Evolutionary conservation across 441 rosid species (phyloP).

Genomic region (Arabidopsis lyrata): DNA sequence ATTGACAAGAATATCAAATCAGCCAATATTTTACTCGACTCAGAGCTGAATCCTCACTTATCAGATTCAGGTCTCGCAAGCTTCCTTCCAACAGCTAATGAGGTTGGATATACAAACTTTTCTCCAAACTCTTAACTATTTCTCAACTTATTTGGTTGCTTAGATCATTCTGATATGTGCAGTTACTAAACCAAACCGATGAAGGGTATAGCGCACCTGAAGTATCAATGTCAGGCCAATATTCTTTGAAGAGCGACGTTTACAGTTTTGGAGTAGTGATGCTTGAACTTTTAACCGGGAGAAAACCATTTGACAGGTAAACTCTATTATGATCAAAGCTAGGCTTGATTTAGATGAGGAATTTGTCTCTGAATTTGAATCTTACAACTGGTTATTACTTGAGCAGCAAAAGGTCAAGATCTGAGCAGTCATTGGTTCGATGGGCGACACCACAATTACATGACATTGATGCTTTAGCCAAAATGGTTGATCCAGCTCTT

Average conservation of each 20-base stretch:
- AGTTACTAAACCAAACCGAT: conserved; percentile 74
- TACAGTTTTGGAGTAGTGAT: conserved; percentile 97
- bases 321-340: conserved; percentile 4
- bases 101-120: conserved; percentile 50
- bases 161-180: conserved; percentile 37
- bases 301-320: conserved; percentile 96
- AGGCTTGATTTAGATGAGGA: background rate
- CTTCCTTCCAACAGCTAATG: conserved; percentile 77
- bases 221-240: conserved; percentile 93
- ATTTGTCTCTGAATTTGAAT: conserved; percentile 4
- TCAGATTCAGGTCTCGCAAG: conserved; percentile 93
- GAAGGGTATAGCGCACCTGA: conserved; percentile 91
- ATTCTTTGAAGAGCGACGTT: conserved; percentile 91
- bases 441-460: conserved; percentile 99
- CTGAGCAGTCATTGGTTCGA: conserved; percentile 95
- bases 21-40: conserved; percentile 82
- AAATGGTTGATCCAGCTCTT: conserved; percentile 98
- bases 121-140: background rate
- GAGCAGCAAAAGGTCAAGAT: conserved; percentile 84
- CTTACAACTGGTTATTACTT: background rate
- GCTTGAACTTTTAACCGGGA: conserved; percentile 98
- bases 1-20: conserved; percentile 94
- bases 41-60: conserved; percentile 93
- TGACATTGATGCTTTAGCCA: conserved; percentile 93
- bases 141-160: conserved; percentile 5